Evolutionary conservation across 768 basidiomycete species (phyloP).

Genomic region (Mycena alexandri): DNA sequence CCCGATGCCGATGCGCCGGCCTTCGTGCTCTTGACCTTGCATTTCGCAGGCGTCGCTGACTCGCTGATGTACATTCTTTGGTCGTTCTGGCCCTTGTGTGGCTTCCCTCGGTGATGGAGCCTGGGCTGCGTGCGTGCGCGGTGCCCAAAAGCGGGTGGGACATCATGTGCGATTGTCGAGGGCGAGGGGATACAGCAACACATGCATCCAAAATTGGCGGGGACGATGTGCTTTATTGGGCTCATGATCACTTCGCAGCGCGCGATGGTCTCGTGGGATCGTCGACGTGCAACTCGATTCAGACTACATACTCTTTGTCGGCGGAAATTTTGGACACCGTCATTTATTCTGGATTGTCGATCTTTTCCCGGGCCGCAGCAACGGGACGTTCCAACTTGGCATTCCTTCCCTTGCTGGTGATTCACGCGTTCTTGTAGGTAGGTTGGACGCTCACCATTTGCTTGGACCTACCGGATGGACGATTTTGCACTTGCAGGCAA

Average conservation of each 20-base stretch:
- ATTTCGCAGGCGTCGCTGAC: background rate
- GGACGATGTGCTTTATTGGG: conserved; percentile 43
- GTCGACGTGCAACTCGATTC: conserved; percentile 56
- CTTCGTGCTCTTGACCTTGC: conserved; percentile 3
- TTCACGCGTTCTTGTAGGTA: no score
- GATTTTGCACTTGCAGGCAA: no score
- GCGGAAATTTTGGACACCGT: conserved; percentile 42
- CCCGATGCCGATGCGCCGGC: background rate
- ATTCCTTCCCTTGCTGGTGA: no score
- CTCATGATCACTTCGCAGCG: conserved; percentile 57
- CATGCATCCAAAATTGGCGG: background rate
- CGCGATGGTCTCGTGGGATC: conserved; percentile 25
- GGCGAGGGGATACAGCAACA: conserved; percentile 12
- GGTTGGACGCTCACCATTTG: no score
- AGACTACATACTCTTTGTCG: conserved; percentile 61
- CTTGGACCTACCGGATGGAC: no score
- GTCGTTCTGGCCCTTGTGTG: background rate
- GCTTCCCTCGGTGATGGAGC: conserved; percentile 8
- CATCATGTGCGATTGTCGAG: background rate
- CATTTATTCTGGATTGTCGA: background rate
- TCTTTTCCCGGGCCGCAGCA: background rate
- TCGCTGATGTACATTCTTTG: background rate
- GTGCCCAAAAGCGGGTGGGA: background rate
- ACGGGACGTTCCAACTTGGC: background rate
- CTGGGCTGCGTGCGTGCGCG: conserved; percentile 2